Evolutionary conservation across 208 protist species (phyloP).

Genomic region (Trypanosoma cruzi): DNA sequence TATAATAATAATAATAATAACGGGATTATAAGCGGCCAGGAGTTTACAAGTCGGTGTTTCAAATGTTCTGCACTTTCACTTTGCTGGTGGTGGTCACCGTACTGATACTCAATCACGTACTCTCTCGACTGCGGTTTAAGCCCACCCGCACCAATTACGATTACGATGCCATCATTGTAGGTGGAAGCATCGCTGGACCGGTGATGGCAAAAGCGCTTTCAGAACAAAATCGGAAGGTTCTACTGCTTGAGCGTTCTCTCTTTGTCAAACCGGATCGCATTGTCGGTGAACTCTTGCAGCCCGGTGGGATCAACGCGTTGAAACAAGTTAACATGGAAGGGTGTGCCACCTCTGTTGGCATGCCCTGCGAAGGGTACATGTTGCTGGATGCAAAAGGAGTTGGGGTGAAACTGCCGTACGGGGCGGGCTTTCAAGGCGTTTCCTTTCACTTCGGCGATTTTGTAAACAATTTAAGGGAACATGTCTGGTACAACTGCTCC

Average conservation of each 20-base stretch:
- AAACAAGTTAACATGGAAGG: conserved; percentile 86
- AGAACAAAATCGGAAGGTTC: conserved; percentile 81
- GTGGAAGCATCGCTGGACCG: conserved; percentile 91
- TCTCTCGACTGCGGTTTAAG: conserved; percentile 45
- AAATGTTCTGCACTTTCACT: conserved; percentile 43
- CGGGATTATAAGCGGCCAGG: neutral
- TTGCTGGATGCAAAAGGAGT: conserved; percentile 72
- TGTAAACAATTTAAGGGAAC: conserved; percentile 86
- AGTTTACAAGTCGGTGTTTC: neutral
- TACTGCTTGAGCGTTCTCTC: conserved; percentile 90
- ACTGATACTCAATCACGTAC: conserved; percentile 53
- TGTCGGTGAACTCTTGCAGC: conserved; percentile 96
- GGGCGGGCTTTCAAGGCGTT: conserved; percentile 47
- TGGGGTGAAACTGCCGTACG: conserved; percentile 78
- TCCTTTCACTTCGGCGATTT: conserved; percentile 96
- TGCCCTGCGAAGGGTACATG: conserved; percentile 88
- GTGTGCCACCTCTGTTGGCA: conserved; percentile 86
- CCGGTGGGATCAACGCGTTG: conserved; percentile 89
- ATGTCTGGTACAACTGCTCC: conserved; percentile 66
- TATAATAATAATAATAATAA: neutral
- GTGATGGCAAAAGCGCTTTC: conserved; percentile 89
- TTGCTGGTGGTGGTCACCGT: conserved; percentile 43
- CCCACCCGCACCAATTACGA: conserved; percentile 68
- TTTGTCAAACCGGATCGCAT: conserved; percentile 94
- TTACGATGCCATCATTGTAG: conserved; percentile 93